A percentile compares a stretch with the other conserved stretches of the same genome.
Conservation (phyloP, 1,284 basidiomycete species). For the Caloboletus firmus region DNA sequence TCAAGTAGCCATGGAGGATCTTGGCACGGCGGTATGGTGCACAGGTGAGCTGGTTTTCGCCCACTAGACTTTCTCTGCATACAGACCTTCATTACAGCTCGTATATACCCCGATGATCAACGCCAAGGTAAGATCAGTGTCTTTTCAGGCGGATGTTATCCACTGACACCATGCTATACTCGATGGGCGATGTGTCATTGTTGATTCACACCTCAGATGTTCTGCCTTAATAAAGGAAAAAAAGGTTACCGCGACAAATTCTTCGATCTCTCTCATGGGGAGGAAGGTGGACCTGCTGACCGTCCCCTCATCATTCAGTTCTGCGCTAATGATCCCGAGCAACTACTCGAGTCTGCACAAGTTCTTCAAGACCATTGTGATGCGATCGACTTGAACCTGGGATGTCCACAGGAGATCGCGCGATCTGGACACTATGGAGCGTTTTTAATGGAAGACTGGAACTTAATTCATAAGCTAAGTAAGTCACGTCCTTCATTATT, state of each 20-base stretch:
- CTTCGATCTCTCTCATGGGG: slow-evolving; percentile 68
- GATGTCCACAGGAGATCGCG: slow-evolving; percentile 97
- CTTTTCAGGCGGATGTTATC: neutral
- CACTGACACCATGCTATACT: neutral
- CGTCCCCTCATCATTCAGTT: slow-evolving; percentile 93
- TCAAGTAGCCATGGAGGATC: slow-evolving; percentile 80
- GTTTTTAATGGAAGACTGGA: slow-evolving; percentile 95
- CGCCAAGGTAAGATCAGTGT: slow-evolving; percentile 60
- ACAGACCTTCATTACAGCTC: slow-evolving; percentile 48
- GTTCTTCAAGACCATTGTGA: slow-evolving; percentile 78
- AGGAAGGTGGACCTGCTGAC: slow-evolving; percentile 66
- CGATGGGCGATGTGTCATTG: neutral
- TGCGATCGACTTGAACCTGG: slow-evolving; percentile 93
- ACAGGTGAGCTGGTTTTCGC: slow-evolving; percentile 47
- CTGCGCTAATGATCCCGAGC: slow-evolving; percentile 85
- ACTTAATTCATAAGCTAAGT: slow-evolving; percentile 80
- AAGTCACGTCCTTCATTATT: slow-evolving; percentile 36
- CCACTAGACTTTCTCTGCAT: neutral
- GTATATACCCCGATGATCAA: slow-evolving; percentile 98
- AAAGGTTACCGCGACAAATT: slow-evolving; percentile 58
- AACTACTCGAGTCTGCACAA: slow-evolving; percentile 75
- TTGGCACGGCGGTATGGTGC: slow-evolving; percentile 86
- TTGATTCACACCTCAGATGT: slow-evolving; percentile 50
- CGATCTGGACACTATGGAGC: slow-evolving; percentile 85
- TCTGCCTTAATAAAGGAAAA: slow-evolving; percentile 50